Conservation (phyloP, 108 stramenopile species). For the Conticribra guillardii region DNA sequence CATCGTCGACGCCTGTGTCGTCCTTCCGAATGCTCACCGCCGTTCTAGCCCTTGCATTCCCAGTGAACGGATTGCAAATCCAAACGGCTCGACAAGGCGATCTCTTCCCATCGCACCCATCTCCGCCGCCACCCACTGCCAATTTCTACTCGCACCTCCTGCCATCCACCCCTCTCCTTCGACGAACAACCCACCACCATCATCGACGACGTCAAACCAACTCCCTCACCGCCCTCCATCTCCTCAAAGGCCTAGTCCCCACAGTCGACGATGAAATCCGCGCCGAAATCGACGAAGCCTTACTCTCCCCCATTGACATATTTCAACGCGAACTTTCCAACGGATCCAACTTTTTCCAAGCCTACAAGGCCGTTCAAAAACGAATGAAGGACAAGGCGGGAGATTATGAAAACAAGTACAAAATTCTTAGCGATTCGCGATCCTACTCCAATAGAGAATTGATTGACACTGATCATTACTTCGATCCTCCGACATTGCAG, state of each 20-base stretch:
- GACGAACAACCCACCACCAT: no score
- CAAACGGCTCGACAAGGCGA: background rate
- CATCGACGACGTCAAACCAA: no score
- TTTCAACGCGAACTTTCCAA: slow-evolving; percentile 15
- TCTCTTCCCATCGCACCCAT: no score
- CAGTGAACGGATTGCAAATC: background rate
- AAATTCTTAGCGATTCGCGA: slow-evolving; percentile 11
- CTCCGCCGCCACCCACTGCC: background rate
- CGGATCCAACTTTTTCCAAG: background rate
- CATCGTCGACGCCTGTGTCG: background rate
- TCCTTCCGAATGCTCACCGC: background rate
- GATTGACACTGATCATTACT: slow-evolving; percentile 16
- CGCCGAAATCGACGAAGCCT: slow-evolving; percentile 8
- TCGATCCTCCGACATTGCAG: slow-evolving; percentile 10
- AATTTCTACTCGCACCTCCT: background rate
- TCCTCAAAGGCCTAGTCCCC: slow-evolving; percentile 17
- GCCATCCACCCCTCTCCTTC: background rate
- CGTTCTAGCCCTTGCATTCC: background rate
- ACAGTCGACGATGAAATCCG: slow-evolving; percentile 23
- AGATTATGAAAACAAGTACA: slow-evolving; percentile 27
- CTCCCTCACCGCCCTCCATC: slow-evolving; percentile 1
- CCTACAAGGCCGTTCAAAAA: background rate
- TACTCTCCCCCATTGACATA: slow-evolving; percentile 6
- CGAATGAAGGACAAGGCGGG: slow-evolving; percentile 12
- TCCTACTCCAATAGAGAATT: slow-evolving; percentile 21